A percentile compares a stretch with the other conserved stretches of the same genome.
Conservation (phyloP, 2,329 filamentous ascomycete species). For the Neopestalotiopsis sp. region DNA sequence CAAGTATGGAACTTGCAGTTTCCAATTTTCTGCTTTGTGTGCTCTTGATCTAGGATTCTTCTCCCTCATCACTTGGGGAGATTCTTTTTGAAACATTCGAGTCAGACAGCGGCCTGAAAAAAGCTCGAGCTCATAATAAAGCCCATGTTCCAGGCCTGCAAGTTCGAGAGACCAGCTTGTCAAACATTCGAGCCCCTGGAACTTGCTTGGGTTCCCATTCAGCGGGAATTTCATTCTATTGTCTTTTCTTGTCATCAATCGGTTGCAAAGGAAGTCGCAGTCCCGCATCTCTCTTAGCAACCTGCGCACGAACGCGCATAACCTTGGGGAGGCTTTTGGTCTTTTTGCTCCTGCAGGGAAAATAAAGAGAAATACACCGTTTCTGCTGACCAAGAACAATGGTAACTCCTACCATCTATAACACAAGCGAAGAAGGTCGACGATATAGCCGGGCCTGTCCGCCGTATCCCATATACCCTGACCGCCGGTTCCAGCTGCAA, state of each 20-base stretch:
- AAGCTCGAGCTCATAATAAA: constrained; percentile 32
- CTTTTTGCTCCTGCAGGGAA: background rate
- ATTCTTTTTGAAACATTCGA: constrained; percentile 36
- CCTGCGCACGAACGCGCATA: constrained; percentile 6
- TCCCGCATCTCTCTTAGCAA: constrained; percentile 24
- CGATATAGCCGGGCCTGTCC: constrained; percentile 46
- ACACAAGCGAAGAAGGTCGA: constrained; percentile 39
- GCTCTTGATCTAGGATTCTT: constrained; percentile 17
- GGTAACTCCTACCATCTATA: constrained; percentile 47
- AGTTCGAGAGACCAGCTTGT: constrained; percentile 17
- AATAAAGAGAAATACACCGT: background rate
- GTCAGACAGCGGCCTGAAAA: constrained; percentile 36
- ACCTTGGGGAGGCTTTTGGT: constrained; percentile 18
- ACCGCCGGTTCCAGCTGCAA: constrained; percentile 43
- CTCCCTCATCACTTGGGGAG: constrained; percentile 32
- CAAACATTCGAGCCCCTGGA: constrained; percentile 18
- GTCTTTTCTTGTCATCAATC: constrained; percentile 24
- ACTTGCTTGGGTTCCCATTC: constrained; percentile 18
- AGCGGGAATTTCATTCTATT: constrained; percentile 14
- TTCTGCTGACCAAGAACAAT: constrained; percentile 35
- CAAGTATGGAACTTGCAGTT: constrained; percentile 38
- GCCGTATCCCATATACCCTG: constrained; percentile 41
- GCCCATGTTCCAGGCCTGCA: constrained; percentile 31
- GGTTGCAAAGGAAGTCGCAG: constrained; percentile 31
- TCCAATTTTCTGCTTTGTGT: constrained; percentile 20